Evolutionary conservation across 2,329 filamentous ascomycete species (phyloP), one percentile per base, ranked within the genome.

Genomic region (Hymenoscyphus infarciens): DNA sequence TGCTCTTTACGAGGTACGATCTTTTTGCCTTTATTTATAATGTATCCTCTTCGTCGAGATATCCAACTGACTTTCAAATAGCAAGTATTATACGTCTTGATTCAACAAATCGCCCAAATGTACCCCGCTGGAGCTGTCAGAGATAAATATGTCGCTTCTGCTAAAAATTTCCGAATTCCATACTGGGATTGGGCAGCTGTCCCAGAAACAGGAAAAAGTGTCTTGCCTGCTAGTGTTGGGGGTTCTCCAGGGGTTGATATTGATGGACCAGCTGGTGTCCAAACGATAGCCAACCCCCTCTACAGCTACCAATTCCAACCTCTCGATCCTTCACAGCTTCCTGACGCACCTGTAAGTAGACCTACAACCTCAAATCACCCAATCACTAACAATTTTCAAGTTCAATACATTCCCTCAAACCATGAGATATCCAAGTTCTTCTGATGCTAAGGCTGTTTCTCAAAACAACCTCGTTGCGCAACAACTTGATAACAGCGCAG

Each of bases 321-420:
- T 66, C 67, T 63, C 71, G 72, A 56, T 77, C 73, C 42, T 62
- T 78, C 19, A 68, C 83, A 85, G 33, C 82, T 91, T 64, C 80
- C 83, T 33, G 82, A 83, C 71, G 73, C 77, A 45, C 86, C 87
- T 3, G 87, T 89, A 75, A 75, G 84, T 65, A 22, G 19, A 49
- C 2, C n/a, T 7, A 10, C 6, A 1, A 49, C 10, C n/a, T 11
- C 22, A 22, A 22, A 8, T 22, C 6, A 22, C n/a, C 13, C 19
- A 59, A 53, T 67, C 10, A 22, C 53, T 56, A 33, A 56, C 35
- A 52, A n/a, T 15, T 59, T 7, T 53, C 1, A 15, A 88, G 84
- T 84, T 87, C 67, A 82, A 83, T 64, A 69, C 75, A 29, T 90
- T 84, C 83, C 77, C 77, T 8, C 78, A 83, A 62, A 90, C 87